These are phyloP conservation scores for Colletotrichum brevisporum DNA, from an alignment of 2,329 filamentous ascomycete genomes.

Conservation along the genomic window DNA sequence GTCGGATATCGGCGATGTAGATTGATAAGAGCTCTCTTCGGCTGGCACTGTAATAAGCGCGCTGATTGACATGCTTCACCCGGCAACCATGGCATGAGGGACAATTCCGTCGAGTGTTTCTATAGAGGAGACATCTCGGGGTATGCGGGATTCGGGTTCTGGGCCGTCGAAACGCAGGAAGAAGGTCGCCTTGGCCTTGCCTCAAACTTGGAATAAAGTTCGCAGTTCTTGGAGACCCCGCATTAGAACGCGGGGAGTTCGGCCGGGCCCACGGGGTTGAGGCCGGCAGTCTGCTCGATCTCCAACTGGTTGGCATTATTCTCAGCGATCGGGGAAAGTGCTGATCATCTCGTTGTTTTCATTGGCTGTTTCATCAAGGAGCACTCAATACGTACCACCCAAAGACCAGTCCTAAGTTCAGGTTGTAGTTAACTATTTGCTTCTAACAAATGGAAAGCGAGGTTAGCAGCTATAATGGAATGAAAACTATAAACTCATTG, in stretches of 20 bases:
- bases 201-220: not conserved
- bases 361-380: not conserved
- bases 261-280: not conserved
- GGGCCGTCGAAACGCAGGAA: not conserved
- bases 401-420: not conserved
- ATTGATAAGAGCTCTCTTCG: not conserved
- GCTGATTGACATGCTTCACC: not conserved
- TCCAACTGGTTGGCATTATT: not conserved
- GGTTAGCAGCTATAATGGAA: no score
- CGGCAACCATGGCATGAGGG: not conserved
- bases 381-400: not conserved
- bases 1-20: not conserved
- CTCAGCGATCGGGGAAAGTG: not conserved
- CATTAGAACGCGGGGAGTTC: not conserved
- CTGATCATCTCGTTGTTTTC: not conserved
- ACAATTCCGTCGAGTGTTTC: not conserved
- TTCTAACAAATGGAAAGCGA: no score
- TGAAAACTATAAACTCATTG: no score
- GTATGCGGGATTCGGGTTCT: constrained; percentile 2
- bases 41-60: not conserved
- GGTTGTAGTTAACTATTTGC: no score
- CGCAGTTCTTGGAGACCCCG: not conserved
- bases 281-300: not conserved
- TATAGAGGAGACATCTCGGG: not conserved
- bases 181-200: not conserved